These are phyloP conservation scores for Dimocarpus longan DNA, from an alignment of 345 rosid genomes.

Conservation along the genomic window DNA sequence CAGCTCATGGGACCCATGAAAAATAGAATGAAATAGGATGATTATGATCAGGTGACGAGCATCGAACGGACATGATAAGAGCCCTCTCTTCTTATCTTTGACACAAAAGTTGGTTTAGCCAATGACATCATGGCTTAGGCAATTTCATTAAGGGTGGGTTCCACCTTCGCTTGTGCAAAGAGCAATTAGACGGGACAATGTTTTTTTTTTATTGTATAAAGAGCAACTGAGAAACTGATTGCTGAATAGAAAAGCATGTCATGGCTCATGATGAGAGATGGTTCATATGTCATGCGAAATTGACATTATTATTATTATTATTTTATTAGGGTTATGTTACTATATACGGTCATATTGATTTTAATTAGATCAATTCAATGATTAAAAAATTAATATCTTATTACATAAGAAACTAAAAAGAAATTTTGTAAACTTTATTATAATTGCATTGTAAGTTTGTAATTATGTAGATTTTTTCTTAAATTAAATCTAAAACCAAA, in stretches of 20 bases:
- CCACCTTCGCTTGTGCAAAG: constrained; percentile 2
- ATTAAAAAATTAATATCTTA: too few relatives aligned
- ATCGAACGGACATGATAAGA: constrained; percentile 10
- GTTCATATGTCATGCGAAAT: background rate
- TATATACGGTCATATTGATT: too few relatives aligned
- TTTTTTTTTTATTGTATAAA: background rate
- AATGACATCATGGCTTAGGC: constrained; percentile 40
- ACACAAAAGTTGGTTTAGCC: constrained; percentile 22
- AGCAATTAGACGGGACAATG: background rate
- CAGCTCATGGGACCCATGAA: background rate
- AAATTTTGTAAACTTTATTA: too few relatives aligned
- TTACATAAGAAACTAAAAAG: too few relatives aligned
- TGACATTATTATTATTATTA: background rate
- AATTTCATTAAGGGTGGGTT: constrained; percentile 18
- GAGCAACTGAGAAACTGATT: background rate
- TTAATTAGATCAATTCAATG: too few relatives aligned
- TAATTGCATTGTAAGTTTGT: too few relatives aligned
- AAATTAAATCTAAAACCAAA: too few relatives aligned
- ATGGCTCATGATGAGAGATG: background rate
- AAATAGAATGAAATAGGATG: background rate
- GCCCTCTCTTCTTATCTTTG: background rate
- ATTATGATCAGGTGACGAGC: background rate
- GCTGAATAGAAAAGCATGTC: background rate
- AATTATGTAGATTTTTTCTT: too few relatives aligned
- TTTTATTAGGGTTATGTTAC: background rate